phyloP scores from a whole-genome alignment of 2,329 filamentous ascomycete species.

The Trichoderma arundinaceum region DNA sequence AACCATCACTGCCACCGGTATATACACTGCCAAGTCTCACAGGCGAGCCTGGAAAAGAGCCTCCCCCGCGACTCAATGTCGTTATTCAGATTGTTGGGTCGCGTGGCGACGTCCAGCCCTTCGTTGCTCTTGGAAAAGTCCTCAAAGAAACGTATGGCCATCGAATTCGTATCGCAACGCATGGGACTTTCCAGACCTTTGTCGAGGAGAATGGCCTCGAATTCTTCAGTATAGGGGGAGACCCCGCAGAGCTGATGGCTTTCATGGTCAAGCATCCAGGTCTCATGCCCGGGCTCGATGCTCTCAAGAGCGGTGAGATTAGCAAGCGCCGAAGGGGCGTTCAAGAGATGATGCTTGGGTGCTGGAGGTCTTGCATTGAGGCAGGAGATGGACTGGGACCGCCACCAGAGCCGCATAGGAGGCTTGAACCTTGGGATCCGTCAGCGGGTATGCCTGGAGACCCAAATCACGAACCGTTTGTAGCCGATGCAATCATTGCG shows the following conservation, averaged over 20 bases:
- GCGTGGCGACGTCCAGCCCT: slow-evolving; percentile 77
- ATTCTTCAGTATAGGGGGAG: slow-evolving; percentile 78
- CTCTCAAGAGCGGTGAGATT: slow-evolving; percentile 77
- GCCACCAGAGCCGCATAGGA: slow-evolving; percentile 53
- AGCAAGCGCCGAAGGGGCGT: slow-evolving; percentile 76
- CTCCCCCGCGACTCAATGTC: slow-evolving; percentile 67
- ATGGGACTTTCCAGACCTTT: slow-evolving; percentile 70
- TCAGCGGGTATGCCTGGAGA: slow-evolving; percentile 48
- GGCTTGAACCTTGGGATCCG: slow-evolving; percentile 54
- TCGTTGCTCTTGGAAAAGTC: slow-evolving; percentile 70
- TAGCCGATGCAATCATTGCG: slow-evolving; percentile 81
- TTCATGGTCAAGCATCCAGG: slow-evolving; percentile 93
- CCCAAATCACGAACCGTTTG: slow-evolving; percentile 65
- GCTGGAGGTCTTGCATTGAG: slow-evolving; percentile 86
- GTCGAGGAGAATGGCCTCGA: slow-evolving; percentile 74
- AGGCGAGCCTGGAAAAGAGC: slow-evolving; percentile 62
- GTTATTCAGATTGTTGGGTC: slow-evolving; percentile 79
- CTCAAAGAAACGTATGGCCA: slow-evolving; percentile 70
- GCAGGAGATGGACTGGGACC: slow-evolving; percentile 68
- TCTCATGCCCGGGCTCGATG: slow-evolving; percentile 81
- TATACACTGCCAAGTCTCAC: slow-evolving; percentile 77
- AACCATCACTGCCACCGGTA: slow-evolving; percentile 63
- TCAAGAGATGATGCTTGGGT: slow-evolving; percentile 79
- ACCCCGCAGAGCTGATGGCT: slow-evolving; percentile 78
- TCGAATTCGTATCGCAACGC: slow-evolving; percentile 75